Evolutionary conservation across 306 rosid species (phyloP), one percentile per base, ranked within the genome.

Genomic region (Cucurbita moschata): DNA sequence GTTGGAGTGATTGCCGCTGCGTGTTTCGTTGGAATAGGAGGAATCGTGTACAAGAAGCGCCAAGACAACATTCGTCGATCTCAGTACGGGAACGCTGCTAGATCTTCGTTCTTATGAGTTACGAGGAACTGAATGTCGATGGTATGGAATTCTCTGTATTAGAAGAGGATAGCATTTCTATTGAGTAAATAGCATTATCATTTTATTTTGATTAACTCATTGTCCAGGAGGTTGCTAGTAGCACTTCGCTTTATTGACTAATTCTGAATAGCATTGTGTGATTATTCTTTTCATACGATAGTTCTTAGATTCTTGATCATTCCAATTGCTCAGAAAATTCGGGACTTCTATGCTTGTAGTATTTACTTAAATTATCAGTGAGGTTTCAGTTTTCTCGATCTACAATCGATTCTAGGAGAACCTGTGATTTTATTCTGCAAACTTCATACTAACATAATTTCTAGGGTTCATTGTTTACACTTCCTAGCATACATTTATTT

Each of bases 31-130:
- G 84, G 83, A 40, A 6, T 88, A 26, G 96, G 83, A 57, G 96
- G 82, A 4, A 3, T 89, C 53, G 87, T 85, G 75, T 89, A 84
- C 86, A 92, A 87, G 89, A 88, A 85, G 80, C 90, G 96, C 10
- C 86, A 79, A 72, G 82, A 85, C 58, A 92, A 88, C 84, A 35
- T 92, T 63, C 89, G 83, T 50, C 86, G 96, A 61, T 67, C 92
- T 77, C 84, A 81, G 77, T 85, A 77, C 76, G 83, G 85, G 3
- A 64, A 75, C 79, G 80, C 76, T 0, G 87, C 87, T 13, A 77
- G 97, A 86, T 85, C 88, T 56, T 96, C 84, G 37, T 39, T 92
- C 21, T 86, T 89, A 38, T 92, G 85, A 86, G 54, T 50, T 50
- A 14, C 14, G 2, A 3, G 40, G 42, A 68, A 46, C 9, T 5